Evolutionary conservation across 768 basidiomycete genomes (phyloP).

Genomic region (Psilocybe azurescens): DNA sequence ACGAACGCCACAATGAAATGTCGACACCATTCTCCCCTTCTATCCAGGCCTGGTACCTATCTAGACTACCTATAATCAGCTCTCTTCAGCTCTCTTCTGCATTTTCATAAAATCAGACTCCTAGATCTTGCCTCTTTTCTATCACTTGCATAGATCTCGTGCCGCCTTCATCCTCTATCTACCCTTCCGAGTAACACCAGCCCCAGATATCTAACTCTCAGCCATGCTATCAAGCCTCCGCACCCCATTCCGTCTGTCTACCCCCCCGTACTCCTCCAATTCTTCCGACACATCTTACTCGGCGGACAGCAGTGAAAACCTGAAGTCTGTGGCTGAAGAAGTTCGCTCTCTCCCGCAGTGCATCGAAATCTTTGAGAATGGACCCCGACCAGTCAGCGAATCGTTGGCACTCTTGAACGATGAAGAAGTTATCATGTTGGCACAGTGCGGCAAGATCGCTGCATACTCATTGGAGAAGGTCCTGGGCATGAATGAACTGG

Average conservation of each 20-base stretch:
- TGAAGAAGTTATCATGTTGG: constrained; percentile 2
- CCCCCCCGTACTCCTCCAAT: not conserved
- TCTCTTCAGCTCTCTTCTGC: not conserved
- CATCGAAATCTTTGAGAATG: constrained; percentile 1
- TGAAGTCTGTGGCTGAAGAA: not conserved
- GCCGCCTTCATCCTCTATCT: not conserved
- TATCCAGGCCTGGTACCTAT: not conserved
- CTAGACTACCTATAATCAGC: not conserved
- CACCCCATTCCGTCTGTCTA: not conserved
- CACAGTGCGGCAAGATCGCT: not conserved
- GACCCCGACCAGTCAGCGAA: not conserved
- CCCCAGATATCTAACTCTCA: not conserved
- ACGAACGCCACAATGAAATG: not conserved
- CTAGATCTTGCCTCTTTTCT: not conserved
- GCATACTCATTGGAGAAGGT: not conserved
- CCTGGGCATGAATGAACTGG: not conserved
- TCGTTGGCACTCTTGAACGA: not conserved
- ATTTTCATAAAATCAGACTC: not conserved
- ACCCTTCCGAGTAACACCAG: not conserved
- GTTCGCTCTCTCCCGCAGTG: not conserved
- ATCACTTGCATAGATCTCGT: too few relatives aligned
- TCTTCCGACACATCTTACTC: not conserved
- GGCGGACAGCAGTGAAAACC: not conserved
- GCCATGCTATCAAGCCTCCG: not conserved
- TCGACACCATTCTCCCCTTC: not conserved